A percentile compares a stretch with the other conserved stretches of the same genome.
Conservation (phyloP, 805 yeast genomes). For the Saturnispora galanensis region DNA sequence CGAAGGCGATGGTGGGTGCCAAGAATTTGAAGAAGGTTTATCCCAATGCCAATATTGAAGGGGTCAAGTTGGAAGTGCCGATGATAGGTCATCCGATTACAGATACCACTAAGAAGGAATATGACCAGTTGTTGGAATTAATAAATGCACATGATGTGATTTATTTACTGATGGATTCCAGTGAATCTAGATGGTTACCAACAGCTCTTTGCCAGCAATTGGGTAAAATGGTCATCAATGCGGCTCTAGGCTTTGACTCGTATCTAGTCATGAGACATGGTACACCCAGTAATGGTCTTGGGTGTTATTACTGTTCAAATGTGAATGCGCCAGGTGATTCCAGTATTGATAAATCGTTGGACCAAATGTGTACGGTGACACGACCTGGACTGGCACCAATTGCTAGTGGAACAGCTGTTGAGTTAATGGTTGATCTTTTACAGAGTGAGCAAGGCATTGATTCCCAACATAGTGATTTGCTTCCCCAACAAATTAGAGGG, state of each 20-base stretch:
- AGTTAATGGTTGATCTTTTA: constrained; percentile 59
- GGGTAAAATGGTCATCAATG: constrained; percentile 72
- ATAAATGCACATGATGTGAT: constrained; percentile 65
- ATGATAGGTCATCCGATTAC: constrained; percentile 91
- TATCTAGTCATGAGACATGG: constrained; percentile 95
- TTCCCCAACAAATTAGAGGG: constrained; percentile 90
- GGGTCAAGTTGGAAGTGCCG: constrained; percentile 67
- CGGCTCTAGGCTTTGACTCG: constrained; percentile 92
- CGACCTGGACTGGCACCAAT: constrained; percentile 90
- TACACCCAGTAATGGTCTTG: constrained; percentile 34
- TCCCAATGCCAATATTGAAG: constrained; percentile 64
- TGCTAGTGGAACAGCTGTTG: constrained; percentile 84
- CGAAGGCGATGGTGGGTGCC: constrained; percentile 78
- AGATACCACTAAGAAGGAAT: constrained; percentile 42
- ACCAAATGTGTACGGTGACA: constrained; percentile 98
- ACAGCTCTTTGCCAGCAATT: constrained; percentile 64
- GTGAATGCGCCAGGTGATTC: constrained; percentile 91
- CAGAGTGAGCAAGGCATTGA: not conserved
- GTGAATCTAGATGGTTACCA: constrained; percentile 98
- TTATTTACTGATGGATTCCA: constrained; percentile 80
- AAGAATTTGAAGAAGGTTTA: constrained; percentile 58
- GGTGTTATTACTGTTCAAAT: constrained; percentile 95
- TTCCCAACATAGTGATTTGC: constrained; percentile 7
- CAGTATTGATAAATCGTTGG: constrained; percentile 77
- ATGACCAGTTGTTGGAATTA: constrained; percentile 39